Percentiles rank a stretch among this genome's conserved stretches.
phyloP scores from a whole-genome alignment of 768 basidiomycete genomes.

The Astraeus odoratus region DNA sequence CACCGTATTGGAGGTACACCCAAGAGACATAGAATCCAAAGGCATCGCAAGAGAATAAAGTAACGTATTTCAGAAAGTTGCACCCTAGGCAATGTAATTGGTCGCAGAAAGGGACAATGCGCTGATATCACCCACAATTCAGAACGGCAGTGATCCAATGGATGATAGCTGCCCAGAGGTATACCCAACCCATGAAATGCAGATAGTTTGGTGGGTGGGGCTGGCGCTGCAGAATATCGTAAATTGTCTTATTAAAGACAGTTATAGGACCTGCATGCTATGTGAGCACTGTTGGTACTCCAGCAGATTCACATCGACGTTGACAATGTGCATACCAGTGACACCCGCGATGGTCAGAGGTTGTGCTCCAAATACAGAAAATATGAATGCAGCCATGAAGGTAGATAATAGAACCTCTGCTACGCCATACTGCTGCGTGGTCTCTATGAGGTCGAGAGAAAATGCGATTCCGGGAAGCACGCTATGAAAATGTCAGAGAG shows the following conservation, averaged over 20 bases:
- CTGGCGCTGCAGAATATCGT: slow-evolving; percentile 56
- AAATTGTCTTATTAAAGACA: slow-evolving; percentile 88
- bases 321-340: slow-evolving; percentile 44
- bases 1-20: slow-evolving; percentile 86
- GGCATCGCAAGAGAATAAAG: slow-evolving; percentile 85
- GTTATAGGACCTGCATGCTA: slow-evolving; percentile 69
- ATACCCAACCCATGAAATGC: slow-evolving; percentile 89
- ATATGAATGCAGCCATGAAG: slow-evolving; percentile 86
- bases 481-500: slow-evolving; percentile 27
- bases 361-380: slow-evolving; percentile 83
- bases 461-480: slow-evolving; percentile 91
- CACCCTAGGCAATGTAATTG: slow-evolving; percentile 44
- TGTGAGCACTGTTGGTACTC: background rate
- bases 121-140: slow-evolving; percentile 47
- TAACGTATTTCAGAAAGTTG: slow-evolving; percentile 81
- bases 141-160: slow-evolving; percentile 77
- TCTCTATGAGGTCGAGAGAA: slow-evolving; percentile 87
- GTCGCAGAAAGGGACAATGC: background rate
- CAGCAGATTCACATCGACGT: slow-evolving; percentile 2
- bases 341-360: slow-evolving; percentile 91
- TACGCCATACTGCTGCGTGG: slow-evolving; percentile 84
- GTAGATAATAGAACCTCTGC: slow-evolving; percentile 77
- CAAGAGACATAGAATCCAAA: slow-evolving; percentile 92
- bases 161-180: slow-evolving; percentile 82
- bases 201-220: slow-evolving; percentile 66